Evolutionary conservation across 176 grass and related monocot genomes (phyloP).

Genomic region (Aegilops tauschii): DNA sequence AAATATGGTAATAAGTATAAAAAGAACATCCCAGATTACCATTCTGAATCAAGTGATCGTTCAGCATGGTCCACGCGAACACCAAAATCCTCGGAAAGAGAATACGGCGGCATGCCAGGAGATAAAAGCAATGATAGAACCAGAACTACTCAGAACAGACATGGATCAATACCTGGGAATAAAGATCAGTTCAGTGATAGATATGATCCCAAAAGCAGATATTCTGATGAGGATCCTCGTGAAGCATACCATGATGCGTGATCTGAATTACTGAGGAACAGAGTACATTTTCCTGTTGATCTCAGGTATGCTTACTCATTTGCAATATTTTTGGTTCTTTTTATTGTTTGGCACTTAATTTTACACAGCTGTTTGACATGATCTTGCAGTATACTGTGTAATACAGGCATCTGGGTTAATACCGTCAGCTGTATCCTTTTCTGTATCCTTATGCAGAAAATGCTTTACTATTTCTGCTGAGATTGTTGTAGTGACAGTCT

Average conservation of each 20-base stretch:
- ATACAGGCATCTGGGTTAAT: constrained; percentile 52
- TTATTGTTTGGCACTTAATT: constrained; percentile 22
- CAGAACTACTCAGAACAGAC: constrained; percentile 29
- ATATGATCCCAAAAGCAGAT: constrained; percentile 51
- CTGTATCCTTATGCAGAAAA: constrained; percentile 73
- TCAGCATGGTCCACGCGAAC: constrained; percentile 24
- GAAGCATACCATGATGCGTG: constrained; percentile 28
- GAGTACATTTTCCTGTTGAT: constrained; percentile 24
- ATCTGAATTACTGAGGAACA: constrained; percentile 34
- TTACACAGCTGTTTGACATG: constrained; percentile 39
- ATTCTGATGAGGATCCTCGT: constrained; percentile 49
- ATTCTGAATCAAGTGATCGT: constrained; percentile 38
- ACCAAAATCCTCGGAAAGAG: constrained; percentile 44
- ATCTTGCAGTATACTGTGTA: constrained; percentile 58
- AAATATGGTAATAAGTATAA: constrained; percentile 29
- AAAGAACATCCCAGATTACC: constrained; percentile 37
- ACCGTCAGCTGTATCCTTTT: constrained; percentile 89
- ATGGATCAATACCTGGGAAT: constrained; percentile 47
- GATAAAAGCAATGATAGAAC: constrained; percentile 41
- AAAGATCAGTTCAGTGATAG: constrained; percentile 71
- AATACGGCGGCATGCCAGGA: constrained; percentile 33
- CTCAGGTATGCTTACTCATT: constrained; percentile 39
- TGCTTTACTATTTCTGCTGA: constrained; percentile 25
- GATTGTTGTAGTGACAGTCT: constrained; percentile 17
- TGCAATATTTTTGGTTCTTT: constrained; percentile 24